Evolutionary conservation across 2,329 filamentous ascomycete genomes (phyloP), one percentile per base, ranked within the genome.

Genomic region (Aspergillus sp.): DNA sequence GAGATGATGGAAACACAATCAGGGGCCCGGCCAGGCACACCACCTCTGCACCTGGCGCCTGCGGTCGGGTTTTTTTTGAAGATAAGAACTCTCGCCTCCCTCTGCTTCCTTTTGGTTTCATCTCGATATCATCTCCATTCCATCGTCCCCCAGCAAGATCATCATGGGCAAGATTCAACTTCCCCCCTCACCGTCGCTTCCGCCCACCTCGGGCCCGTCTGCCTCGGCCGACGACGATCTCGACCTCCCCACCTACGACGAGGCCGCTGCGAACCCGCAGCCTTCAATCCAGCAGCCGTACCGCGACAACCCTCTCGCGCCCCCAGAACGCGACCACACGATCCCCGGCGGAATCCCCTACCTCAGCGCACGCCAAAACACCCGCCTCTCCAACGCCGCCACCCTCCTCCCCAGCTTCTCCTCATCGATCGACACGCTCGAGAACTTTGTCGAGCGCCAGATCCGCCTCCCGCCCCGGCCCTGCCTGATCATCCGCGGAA

Each of bases 401-500:
- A 63, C 60, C 1, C 52, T 68, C 22, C 46, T 61, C 1, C 62
- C 66, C 0, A 43, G 22, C 5, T 52, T 67, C 43, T 67, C 63
- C 54, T 9, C 49, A 13, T 56, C 64, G 30, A 23, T 61, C 7
- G 25, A 34, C 8, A 31, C 54, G 4, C 78, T 88, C 22, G 76
- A 83, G 60, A 61, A 70, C 13, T 80, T 84, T 64, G 74, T 87
- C 49, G 45, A 23, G 19, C 63, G 68, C 67, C 28, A 68, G 68
- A 30, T 71, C 17, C 52, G 54, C 19, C 52, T 78, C 9, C 85
- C 86, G 4, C 85, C 86, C 0, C 80, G 84, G n/a, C 82, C 83
- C 0, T 81, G 77, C 55, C 78, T 88, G 8, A 79, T 78, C 52
- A 73, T 89, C 47, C 76, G 78, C 34, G 87, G 87, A 56, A 81